Conservation (phyloP, 257 asterid genomes). For the Sherardia arvensis region DNA sequence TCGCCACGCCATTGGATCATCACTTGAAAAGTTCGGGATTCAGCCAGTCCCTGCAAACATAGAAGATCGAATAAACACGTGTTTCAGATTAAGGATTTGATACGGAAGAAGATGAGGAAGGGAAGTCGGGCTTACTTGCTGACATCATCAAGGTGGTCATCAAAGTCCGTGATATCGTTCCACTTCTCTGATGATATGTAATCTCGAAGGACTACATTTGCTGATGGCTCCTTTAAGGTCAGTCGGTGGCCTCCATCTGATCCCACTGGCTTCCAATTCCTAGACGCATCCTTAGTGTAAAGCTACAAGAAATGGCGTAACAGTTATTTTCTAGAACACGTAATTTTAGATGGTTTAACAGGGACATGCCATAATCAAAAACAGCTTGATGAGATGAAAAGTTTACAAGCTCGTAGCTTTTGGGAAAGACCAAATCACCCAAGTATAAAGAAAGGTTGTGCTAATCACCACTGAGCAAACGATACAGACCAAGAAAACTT, state of each 20-base stretch:
- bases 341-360: too few relatives aligned
- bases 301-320: slow-evolving; percentile 30
- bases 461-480: not conserved
- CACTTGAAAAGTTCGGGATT: slow-evolving; percentile 58
- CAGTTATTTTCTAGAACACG: not conserved
- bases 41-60: slow-evolving; percentile 63
- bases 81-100: not conserved
- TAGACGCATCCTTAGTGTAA: slow-evolving; percentile 71
- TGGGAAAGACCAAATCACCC: not conserved
- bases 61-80: slow-evolving; percentile 4
- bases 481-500: not conserved
- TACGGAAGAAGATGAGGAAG: slow-evolving; percentile 4
- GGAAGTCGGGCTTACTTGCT: slow-evolving; percentile 65
- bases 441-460: not conserved
- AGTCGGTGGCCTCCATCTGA: slow-evolving; percentile 53
- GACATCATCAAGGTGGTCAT: slow-evolving; percentile 91
- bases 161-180: slow-evolving; percentile 71
- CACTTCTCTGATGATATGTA: slow-evolving; percentile 77
- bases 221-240: slow-evolving; percentile 68
- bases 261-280: slow-evolving; percentile 73
- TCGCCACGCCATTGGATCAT: slow-evolving; percentile 5
- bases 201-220: slow-evolving; percentile 67
- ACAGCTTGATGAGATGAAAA: not conserved
- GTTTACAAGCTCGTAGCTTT: not conserved
- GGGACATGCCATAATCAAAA: too few relatives aligned